Base-by-base conservation (phyloP, 2,329 filamentous ascomycete species). In the Phyllosticta paracitricarpa region DNA sequence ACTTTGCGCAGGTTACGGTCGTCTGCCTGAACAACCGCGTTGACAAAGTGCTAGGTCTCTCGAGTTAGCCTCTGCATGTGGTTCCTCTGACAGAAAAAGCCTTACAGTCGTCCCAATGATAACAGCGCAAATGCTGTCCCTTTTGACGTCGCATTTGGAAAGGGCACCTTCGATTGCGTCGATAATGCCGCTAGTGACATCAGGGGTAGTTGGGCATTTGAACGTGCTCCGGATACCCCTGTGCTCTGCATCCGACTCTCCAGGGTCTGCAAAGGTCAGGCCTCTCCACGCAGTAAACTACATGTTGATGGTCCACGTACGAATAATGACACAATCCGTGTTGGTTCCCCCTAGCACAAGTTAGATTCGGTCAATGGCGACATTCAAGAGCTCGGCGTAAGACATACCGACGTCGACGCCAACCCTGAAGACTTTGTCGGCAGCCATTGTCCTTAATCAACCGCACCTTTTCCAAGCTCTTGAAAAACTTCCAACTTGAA, bases 21-120 rank as follows among this genome's bases (percentile, higher is more conserved):
- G 63, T 84, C 81, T 54, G 78, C 73, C 68, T 84, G 81, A 1
- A 84, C 74, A 2, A 84, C 79, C 8, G 82, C 82, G 62, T 84
- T 85, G 65, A 84, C 76, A 65, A 84, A 84, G 62, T 84, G 81
- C 0, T 48, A 5, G n/a, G 17, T n/a, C n/a, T 3, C 6, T 48
- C 3, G 28, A 30, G 2, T 30, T 30, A 30, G 28, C 9, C 28
- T 7, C 5, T 8, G 5, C 28, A 30, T 2, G 28, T 30, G 28
- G 2, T 30, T 30, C 4, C 28, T 30, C 28, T 30, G 28, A 30
- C 3, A 5, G 28, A 4, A 2, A 30, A 8, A 7, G 28, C n/a
- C 40, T 48, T 48, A 48, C 40, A 4, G 82, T 84, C 0, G 79
- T 82, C 17, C 64, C 64, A 53, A 66, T 64, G 14, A 61, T 64